Evolutionary conservation across 1,284 basidiomycete species (phyloP).

Genomic region (Tylopilus sp.): DNA sequence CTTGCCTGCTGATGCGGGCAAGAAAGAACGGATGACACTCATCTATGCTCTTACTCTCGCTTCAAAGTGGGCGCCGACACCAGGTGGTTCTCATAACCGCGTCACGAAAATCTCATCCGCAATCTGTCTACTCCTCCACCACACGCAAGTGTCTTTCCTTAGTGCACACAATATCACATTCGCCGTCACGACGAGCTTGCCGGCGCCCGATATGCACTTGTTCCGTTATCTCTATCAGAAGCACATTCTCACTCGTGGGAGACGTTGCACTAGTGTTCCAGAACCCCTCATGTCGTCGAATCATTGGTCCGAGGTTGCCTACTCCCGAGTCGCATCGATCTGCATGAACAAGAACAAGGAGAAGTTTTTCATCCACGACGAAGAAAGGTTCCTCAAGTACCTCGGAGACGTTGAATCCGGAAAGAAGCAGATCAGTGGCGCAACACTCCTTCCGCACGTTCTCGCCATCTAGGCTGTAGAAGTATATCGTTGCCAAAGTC

Average conservation of each 20-base stretch:
- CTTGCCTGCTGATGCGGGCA: constrained; percentile 28
- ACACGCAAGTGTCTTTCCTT: constrained; percentile 25
- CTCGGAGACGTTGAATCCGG: constrained; percentile 55
- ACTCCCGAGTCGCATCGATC: constrained; percentile 54
- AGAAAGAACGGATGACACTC: constrained; percentile 38
- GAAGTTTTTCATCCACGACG: constrained; percentile 57
- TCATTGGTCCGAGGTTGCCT: constrained; percentile 56
- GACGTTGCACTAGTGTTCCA: constrained; percentile 45
- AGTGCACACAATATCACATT: constrained; percentile 28
- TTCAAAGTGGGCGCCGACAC: constrained; percentile 70
- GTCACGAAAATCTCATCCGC: constrained; percentile 64
- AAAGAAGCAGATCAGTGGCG: constrained; percentile 55
- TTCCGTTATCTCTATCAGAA: constrained; percentile 56
- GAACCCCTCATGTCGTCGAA: constrained; percentile 64
- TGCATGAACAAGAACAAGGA: constrained; percentile 59
- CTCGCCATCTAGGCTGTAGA: constrained; percentile 44
- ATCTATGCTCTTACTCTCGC: constrained; percentile 52
- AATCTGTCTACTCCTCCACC: constrained; percentile 53
- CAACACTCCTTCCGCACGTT: constrained; percentile 60
- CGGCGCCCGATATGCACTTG: constrained; percentile 33
- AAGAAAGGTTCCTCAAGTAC: constrained; percentile 55
- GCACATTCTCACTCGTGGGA: constrained; percentile 56
- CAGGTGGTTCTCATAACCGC: constrained; percentile 57
- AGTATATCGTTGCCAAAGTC: constrained; percentile 1
- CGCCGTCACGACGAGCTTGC: constrained; percentile 28